A percentile compares a stretch with the other conserved stretches of the same genome.
phyloP scores from a whole-genome alignment of 2,329 filamentous ascomycete species.

The Corinectria fuckeliana region DNA sequence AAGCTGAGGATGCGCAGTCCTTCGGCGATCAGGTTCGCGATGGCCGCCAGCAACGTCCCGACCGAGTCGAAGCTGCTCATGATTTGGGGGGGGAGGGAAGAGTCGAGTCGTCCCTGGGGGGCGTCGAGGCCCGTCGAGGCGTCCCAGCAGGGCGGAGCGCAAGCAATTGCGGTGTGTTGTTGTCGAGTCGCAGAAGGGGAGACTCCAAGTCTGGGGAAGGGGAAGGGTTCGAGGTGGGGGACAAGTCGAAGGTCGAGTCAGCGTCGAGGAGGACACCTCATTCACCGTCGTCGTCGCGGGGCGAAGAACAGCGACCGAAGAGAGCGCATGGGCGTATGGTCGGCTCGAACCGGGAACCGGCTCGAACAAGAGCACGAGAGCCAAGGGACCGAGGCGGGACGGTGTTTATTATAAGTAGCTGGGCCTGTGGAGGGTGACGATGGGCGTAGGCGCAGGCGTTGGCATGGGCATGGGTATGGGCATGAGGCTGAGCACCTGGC shows the following conservation, averaged over 20 bases:
- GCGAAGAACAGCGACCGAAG: slow-evolving; percentile 34
- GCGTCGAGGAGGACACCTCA: slow-evolving; percentile 14
- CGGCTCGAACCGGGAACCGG: slow-evolving; percentile 30
- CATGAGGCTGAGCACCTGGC: slow-evolving; percentile 37
- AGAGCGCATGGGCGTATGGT: slow-evolving; percentile 35
- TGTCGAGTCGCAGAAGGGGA: background rate
- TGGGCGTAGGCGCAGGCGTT: slow-evolving; percentile 10
- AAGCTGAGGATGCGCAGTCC: slow-evolving; percentile 61
- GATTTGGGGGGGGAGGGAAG: slow-evolving; percentile 29
- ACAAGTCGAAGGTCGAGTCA: background rate
- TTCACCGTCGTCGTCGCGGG: slow-evolving; percentile 39
- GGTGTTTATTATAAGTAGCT: slow-evolving; percentile 16
- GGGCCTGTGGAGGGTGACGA: slow-evolving; percentile 5
- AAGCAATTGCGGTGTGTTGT: slow-evolving; percentile 25
- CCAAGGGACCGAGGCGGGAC: slow-evolving; percentile 25
- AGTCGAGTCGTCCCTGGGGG: slow-evolving; percentile 5
- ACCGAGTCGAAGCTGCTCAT: slow-evolving; percentile 58
- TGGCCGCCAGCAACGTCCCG: slow-evolving; percentile 63
- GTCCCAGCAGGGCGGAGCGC: slow-evolving; percentile 7
- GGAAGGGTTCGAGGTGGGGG: background rate
- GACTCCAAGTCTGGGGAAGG: background rate
- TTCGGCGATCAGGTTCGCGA: slow-evolving; percentile 61
- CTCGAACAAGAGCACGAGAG: slow-evolving; percentile 11
- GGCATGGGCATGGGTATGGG: slow-evolving; percentile 11
- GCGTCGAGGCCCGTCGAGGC: slow-evolving; percentile 8